These are phyloP conservation scores for Anethum foeniculum DNA, from an alignment of 140 eudicot genomes.

Conservation along the genomic window DNA sequence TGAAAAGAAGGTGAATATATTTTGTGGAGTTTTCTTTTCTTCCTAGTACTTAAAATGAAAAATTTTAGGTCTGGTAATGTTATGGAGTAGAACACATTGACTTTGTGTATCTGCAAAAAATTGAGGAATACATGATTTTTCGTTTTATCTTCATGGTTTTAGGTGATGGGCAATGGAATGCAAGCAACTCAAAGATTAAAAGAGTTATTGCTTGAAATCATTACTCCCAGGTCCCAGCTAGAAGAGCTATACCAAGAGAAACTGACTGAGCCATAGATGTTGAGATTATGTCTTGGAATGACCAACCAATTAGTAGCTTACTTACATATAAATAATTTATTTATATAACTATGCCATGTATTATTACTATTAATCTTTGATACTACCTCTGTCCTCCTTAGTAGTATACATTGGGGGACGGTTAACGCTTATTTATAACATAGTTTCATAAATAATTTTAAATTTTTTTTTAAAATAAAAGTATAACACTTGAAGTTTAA, in stretches of 20 bases:
- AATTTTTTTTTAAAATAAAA: too few relatives aligned
- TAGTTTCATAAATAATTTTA: too few relatives aligned
- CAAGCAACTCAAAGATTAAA: constrained; percentile 34
- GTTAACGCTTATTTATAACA: too few relatives aligned
- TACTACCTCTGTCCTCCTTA: too few relatives aligned
- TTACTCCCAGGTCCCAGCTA: background rate
- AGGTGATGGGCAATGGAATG: constrained; percentile 39
- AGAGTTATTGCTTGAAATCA: constrained; percentile 31
- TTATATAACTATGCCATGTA: too few relatives aligned
- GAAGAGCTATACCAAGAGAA: too few relatives aligned
- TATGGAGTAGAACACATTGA: background rate
- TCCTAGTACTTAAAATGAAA: background rate
- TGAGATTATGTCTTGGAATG: background rate
- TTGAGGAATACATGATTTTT: background rate
- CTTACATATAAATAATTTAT: too few relatives aligned
- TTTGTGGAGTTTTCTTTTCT: background rate
- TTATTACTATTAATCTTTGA: too few relatives aligned
- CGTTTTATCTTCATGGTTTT: background rate
- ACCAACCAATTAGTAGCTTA: background rate
- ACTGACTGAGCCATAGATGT: background rate
- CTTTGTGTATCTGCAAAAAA: background rate
- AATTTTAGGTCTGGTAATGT: background rate
- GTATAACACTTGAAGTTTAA: too few relatives aligned
- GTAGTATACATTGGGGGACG: too few relatives aligned
- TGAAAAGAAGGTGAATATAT: too few relatives aligned